Percentiles rank a stretch among this genome's conserved stretches.
These are phyloP conservation scores for Oryza meridionalis DNA, from an alignment of 176 grass and related monocot genomes.

Conservation along the genomic window DNA sequence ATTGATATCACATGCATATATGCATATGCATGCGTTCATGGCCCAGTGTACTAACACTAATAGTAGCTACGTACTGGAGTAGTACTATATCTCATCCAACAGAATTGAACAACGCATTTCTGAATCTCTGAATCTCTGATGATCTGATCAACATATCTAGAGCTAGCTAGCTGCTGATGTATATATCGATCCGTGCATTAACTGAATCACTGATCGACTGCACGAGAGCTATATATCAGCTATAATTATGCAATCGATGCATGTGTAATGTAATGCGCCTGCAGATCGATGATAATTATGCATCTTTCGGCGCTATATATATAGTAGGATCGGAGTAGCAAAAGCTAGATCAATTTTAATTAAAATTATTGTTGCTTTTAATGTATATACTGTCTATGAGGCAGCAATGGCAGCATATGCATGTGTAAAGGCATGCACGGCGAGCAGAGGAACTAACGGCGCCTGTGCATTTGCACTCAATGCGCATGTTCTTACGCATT, in stretches of 20 bases:
- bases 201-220: neutral
- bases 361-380: neutral
- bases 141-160: neutral
- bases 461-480: neutral
- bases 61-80: too few relatives aligned
- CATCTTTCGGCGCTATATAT: slow-evolving; percentile 1
- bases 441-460: neutral
- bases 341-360: neutral
- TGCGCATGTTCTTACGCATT: neutral
- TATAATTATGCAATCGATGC: too few relatives aligned
- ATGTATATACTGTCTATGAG: too few relatives aligned
- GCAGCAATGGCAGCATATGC: neutral
- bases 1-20: neutral
- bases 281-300: too few relatives aligned
- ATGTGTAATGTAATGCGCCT: too few relatives aligned
- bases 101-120: too few relatives aligned
- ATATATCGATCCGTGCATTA: neutral
- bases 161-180: neutral
- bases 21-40: neutral
- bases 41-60: neutral
- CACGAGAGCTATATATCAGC: neutral
- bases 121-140: too few relatives aligned
- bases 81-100: too few relatives aligned
- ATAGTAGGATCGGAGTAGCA: too few relatives aligned
- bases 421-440: neutral